phyloP scores from a whole-genome alignment of 352 stramenopile species.

The Pythium grandisporangium region DNA sequence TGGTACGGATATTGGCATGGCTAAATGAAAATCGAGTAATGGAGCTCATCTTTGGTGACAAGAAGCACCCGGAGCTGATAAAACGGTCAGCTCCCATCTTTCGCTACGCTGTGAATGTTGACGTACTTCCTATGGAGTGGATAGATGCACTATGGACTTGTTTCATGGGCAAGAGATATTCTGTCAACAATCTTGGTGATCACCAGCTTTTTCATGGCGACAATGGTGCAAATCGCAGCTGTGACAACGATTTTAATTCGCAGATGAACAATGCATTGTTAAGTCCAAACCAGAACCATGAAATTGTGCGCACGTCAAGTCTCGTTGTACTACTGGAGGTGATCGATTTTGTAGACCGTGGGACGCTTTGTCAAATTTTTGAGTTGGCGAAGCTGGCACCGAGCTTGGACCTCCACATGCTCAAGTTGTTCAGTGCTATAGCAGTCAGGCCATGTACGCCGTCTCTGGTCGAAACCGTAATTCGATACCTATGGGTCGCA shows the following conservation, averaged over 20 bases:
- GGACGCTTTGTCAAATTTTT: constrained; percentile 14
- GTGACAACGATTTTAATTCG: too few species aligned
- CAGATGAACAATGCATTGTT: too few species aligned
- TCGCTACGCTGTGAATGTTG: constrained; percentile 27
- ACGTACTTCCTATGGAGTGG: constrained; percentile 8
- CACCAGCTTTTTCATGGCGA: too few species aligned
- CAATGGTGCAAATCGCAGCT: too few species aligned
- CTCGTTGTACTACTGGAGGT: constrained; percentile 51
- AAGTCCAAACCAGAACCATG: constrained; percentile 21
- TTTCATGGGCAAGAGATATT: constrained; percentile 20
- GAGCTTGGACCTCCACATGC: constrained; percentile 3
- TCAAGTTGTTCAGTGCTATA: not conserved
- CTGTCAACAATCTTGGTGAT: too few species aligned
- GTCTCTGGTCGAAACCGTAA: too few species aligned
- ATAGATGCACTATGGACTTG: constrained; percentile 47
- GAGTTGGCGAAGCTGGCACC: constrained; percentile 9
- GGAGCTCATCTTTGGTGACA: constrained; percentile 46
- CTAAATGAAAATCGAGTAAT: constrained; percentile 35
- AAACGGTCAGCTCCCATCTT: constrained; percentile 54
- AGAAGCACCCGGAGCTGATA: constrained; percentile 59
- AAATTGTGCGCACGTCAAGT: constrained; percentile 24
- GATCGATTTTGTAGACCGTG: constrained; percentile 28
- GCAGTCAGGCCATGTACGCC: too few species aligned
- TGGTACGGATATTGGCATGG: constrained; percentile 39
- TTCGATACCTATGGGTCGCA: too few species aligned